Conservation (phyloP, 768 basidiomycete genomes). For the Leucocoprinus sp. region DNA sequence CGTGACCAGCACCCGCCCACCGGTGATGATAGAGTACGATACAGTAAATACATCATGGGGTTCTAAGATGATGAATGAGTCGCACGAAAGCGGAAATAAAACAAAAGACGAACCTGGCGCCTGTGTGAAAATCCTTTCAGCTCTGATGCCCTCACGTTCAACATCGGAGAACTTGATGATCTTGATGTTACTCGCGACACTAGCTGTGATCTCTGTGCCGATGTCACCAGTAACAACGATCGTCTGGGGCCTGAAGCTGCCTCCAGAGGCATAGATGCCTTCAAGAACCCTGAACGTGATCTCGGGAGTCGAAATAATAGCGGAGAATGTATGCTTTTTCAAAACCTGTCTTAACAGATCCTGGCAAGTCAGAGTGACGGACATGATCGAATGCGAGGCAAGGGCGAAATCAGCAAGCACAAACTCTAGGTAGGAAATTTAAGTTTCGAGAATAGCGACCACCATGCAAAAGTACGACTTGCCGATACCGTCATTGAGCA, state of each 20-base stretch:
- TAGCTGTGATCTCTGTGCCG: constrained; percentile 34
- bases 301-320: constrained; percentile 61
- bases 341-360: constrained; percentile 57
- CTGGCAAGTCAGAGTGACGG: constrained; percentile 54
- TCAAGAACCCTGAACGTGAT: constrained; percentile 67
- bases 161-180: constrained; percentile 63
- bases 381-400: constrained; percentile 58
- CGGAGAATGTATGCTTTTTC: constrained; percentile 59
- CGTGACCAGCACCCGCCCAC: constrained; percentile 48
- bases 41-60: constrained; percentile 60
- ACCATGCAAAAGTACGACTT: constrained; percentile 13
- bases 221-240: constrained; percentile 71
- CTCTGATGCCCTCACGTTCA: constrained; percentile 55
- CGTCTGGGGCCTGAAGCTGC: constrained; percentile 37
- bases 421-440: constrained; percentile 47
- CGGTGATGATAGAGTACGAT: constrained; percentile 48
- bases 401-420: constrained; percentile 74
- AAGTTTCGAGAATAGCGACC: neutral
- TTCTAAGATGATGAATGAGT: constrained; percentile 26
- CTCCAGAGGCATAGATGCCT: constrained; percentile 53
- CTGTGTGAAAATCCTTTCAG: constrained; percentile 35
- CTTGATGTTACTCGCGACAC: constrained; percentile 43
- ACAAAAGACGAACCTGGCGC: constrained; percentile 39
- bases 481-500: constrained; percentile 79
- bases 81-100: neutral